Evolutionary conservation across 257 asterid species (phyloP), one percentile per base, ranked within the genome.

Genomic region (Ballota nigra): DNA sequence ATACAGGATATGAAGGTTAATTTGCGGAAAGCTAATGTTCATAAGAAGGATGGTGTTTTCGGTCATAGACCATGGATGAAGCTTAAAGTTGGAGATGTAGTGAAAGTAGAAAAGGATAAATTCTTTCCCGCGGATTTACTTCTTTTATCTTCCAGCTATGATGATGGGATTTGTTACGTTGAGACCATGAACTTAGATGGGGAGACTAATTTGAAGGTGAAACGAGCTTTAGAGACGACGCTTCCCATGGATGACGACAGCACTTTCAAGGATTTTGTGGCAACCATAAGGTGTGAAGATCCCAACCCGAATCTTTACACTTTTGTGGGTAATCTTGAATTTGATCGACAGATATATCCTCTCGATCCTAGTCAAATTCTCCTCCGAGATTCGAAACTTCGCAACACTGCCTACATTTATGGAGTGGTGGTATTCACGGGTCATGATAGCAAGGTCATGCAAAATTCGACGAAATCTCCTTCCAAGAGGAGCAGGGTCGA

Each of bases 141-240:
- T 70, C 94, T 95, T 63, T 75, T 95, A 63, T 90, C 99, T 43
- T 89, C 99, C 7, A 95, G 97, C 81, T 92, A 89, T 67, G 98
- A 89, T 60, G 99, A 95, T 74, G 99, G 99, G 9, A 95, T 95
- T 36, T 95, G 99, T 69, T 95, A 95, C 52, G 99, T 95, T 49
- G 99, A 95, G 71, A 95, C 99, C 11, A 92, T 95, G 99, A 95
- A 95, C 84, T 85, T 95, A 68, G 99, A 95, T 28, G 99, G 99
- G 68, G 99, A 95, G 86, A 95, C 99, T 57, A 95, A 95, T 85
- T 87, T 95, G 83, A 95, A 95, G 82, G 97, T 95, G 49, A 95
- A 95, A 79, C 86, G 95, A 74, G 80, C 96, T 36, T 69, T 92
- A 66, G 99, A 95, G 85, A 85, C 81, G 36, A 95, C 99, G 6